Evolutionary conservation across 2,329 filamentous ascomycete genomes (phyloP), one percentile per base, ranked within the genome.

Genomic region (Venturia oleaginea): DNA sequence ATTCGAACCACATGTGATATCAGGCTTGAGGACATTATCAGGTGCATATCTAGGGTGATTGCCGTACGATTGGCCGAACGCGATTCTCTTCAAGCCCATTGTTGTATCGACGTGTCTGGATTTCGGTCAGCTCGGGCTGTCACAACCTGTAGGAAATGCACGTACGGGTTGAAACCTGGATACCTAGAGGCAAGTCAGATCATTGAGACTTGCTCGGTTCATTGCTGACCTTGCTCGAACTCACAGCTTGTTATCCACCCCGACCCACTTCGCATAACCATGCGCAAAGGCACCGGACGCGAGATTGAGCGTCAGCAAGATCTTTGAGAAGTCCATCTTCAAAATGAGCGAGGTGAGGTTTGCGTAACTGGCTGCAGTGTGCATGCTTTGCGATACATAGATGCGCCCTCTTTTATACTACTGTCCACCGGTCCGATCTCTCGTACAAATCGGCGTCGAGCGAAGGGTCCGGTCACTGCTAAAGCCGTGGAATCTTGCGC

Each of bases 191-290:
- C 15, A 17, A 17, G 42, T 43, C 19, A 43, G 42, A 5, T 10
- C 34, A 37, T 37, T 37, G 34, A 37, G 34, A 37, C 10, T 37
- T 37, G 10, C 10, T 37, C 42, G 5, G 15, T 43, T 17, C 42
- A n/a, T 43, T n/a, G 42, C 42, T 15, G 15, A 4, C 13, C 5
- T 43, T 6, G 42, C 6, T 4, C 15, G 5, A 43, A 43, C 60
- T 62, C 43, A 62, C 60, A 62, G 38, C 46, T 62, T 62, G 38
- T 62, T 62, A n/a, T 62, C 60, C 13, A 62, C 60, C 4, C 60
- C 60, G 4, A 62, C 15, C 60, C 60, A 62, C n/a, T 62, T 62
- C 22, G 46, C 24, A 24, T 62, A 62, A n/a, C 60, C 60, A 62
- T 62, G 60, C 4, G 15, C 60, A 10, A 54, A 30, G 15, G 46